Percentiles rank a stretch among this genome's conserved stretches.
Conservation (phyloP, 129 eudicot genomes). For the Artemisia argyi region DNA sequence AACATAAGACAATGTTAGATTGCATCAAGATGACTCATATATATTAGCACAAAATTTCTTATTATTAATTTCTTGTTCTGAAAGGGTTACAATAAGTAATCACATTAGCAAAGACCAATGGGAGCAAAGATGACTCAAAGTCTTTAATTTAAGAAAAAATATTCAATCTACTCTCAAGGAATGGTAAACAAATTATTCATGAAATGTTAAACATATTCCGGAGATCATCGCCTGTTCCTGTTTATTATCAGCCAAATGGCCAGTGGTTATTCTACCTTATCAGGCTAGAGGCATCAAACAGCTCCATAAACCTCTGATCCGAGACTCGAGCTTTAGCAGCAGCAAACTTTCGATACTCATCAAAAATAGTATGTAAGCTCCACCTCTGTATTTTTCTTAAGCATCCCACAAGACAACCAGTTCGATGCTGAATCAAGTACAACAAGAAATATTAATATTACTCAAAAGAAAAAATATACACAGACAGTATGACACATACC, state of each 20-base stretch:
- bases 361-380: conserved; percentile 80
- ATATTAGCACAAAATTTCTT: neutral
- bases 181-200: conserved; percentile 32
- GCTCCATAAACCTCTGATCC: conserved; percentile 88
- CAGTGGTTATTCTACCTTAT: conserved; percentile 22
- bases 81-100: conserved; percentile 12
- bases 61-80: neutral
- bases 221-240: conserved; percentile 27
- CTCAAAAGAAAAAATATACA: neutral
- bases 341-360: conserved; percentile 87
- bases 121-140: conserved; percentile 12
- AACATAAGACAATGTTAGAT: neutral
- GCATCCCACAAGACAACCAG: conserved; percentile 90
- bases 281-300: conserved; percentile 70
- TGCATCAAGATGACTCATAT: neutral
- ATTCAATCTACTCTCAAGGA: conserved; percentile 31
- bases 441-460: neutral
- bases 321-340: conserved; percentile 93
- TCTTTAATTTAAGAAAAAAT: conserved; percentile 23
- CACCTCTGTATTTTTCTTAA: conserved; percentile 80
- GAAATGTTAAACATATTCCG: conserved; percentile 31
- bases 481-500: conserved; percentile 33
- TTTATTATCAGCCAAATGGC: conserved; percentile 21
- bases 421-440: conserved; percentile 68
- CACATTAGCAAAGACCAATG: conserved; percentile 12